A percentile compares a stretch with the other conserved stretches of the same genome.
phyloP scores from a whole-genome alignment of 345 rosid species.

The Kernera saxatilis region DNA sequence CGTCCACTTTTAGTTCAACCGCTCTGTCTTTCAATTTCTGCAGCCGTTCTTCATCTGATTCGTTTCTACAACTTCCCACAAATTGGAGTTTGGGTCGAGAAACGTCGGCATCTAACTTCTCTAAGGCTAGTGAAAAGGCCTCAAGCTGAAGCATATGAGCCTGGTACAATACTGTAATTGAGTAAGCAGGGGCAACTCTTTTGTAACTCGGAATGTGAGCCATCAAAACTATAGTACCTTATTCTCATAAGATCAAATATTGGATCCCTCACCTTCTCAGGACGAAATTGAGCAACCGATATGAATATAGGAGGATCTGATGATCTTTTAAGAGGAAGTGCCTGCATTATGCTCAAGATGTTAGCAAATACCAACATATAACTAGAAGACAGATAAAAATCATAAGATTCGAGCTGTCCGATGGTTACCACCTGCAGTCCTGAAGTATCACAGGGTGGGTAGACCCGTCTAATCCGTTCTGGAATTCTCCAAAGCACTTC shows the following conservation, averaged over 20 bases:
- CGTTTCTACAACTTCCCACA: conserved; percentile 92
- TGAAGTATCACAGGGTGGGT: conserved; percentile 94
- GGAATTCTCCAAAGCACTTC: conserved; percentile 81
- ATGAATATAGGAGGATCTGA: conserved; percentile 54
- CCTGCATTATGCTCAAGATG: conserved; percentile 36
- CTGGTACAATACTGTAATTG: conserved; percentile 43
- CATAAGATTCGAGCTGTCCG: neutral
- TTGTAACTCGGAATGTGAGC: conserved; percentile 24
- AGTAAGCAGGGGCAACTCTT: conserved; percentile 19
- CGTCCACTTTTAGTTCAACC: conserved; percentile 50
- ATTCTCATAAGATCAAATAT: conserved; percentile 25
- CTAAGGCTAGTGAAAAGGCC: conserved; percentile 66
- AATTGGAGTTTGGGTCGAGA: conserved; percentile 82
- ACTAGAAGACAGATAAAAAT: neutral
- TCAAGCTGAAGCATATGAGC: conserved; percentile 90
- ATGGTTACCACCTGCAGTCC: conserved; percentile 68
- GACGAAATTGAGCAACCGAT: conserved; percentile 96
- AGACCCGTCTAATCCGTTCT: conserved; percentile 58
- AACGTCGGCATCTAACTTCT: conserved; percentile 40
- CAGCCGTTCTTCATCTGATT: conserved; percentile 74
- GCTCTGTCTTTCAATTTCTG: conserved; percentile 71
- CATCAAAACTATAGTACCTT: conserved; percentile 32
- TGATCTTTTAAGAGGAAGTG: conserved; percentile 69
- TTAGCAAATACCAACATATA: neutral
- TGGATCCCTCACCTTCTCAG: conserved; percentile 85